These are phyloP conservation scores for Cairneyella variabilis DNA, from an alignment of 495 filamentous ascomycete genomes.

Conservation along the genomic window DNA sequence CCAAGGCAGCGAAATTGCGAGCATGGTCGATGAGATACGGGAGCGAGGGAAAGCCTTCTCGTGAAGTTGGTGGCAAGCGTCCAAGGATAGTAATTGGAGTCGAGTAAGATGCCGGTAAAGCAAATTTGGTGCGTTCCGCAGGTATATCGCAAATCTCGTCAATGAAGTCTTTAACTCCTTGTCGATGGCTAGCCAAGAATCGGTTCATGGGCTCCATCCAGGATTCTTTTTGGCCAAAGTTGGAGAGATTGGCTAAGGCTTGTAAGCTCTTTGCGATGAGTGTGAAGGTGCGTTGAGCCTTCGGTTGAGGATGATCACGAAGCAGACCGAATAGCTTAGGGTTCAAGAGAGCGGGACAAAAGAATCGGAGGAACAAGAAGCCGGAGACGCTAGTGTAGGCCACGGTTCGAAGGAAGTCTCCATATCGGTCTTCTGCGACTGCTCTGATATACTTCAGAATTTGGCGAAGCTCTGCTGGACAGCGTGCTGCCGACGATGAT, in stretches of 20 bases:
- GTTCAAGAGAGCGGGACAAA: slow-evolving; percentile 93
- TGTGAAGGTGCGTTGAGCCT: slow-evolving; percentile 86
- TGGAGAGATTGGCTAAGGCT: slow-evolving; percentile 88
- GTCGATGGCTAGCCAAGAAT: slow-evolving; percentile 58
- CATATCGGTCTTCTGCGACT: slow-evolving; percentile 94
- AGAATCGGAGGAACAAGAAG: slow-evolving; percentile 93
- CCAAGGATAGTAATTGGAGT: slow-evolving; percentile 90
- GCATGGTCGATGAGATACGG: slow-evolving; percentile 93
- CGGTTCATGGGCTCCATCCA: slow-evolving; percentile 99
- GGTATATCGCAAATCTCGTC: slow-evolving; percentile 83
- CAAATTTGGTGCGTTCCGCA: slow-evolving; percentile 56
- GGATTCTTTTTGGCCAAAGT: slow-evolving; percentile 89
- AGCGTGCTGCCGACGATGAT: slow-evolving; percentile 60
- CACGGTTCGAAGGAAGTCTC: slow-evolving; percentile 90
- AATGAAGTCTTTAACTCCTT: slow-evolving; percentile 82
- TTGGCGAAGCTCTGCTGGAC: slow-evolving; percentile 79
- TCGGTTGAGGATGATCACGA: slow-evolving; percentile 77
- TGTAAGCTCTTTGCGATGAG: slow-evolving; percentile 96
- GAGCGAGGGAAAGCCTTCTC: slow-evolving; percentile 91
- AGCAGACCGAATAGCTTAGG: slow-evolving; percentile 93
- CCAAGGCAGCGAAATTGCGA: slow-evolving; percentile 81
- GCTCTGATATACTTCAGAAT: slow-evolving; percentile 91
- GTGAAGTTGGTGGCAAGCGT: slow-evolving; percentile 72
- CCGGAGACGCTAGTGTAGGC: slow-evolving; percentile 95
- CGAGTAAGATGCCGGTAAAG: slow-evolving; percentile 81